A percentile compares a stretch with the other conserved stretches of the same genome.
Evolutionary conservation across 805 yeast genomes (phyloP).

Genomic region (Maudiozyma turicensis): DNA sequence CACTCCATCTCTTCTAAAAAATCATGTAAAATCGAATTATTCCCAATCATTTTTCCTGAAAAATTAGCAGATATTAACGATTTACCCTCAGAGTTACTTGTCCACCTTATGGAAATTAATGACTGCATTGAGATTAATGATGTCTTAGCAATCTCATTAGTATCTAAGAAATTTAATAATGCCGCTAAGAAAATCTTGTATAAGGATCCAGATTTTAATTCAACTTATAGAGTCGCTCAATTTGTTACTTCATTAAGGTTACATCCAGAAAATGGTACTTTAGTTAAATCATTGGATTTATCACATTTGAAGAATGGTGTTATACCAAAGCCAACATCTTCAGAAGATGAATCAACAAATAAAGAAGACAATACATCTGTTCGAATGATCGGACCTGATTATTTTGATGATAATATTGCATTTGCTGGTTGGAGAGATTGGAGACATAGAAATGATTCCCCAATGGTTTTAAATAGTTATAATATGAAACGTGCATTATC

Average conservation of each 20-base stretch:
- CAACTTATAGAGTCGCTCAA: constrained; percentile 75
- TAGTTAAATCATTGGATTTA: constrained; percentile 50
- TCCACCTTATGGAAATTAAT: constrained; percentile 10
- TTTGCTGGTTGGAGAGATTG: constrained; percentile 90
- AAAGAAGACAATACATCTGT: neutral
- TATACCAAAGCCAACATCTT: constrained; percentile 5
- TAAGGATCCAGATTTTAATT: constrained; percentile 42
- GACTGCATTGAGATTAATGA: neutral
- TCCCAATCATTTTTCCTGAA: constrained; percentile 3
- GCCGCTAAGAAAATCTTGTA: constrained; percentile 50
- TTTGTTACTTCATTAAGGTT: constrained; percentile 59
- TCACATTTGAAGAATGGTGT: constrained; percentile 38
- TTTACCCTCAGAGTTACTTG: constrained; percentile 29
- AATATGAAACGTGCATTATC: constrained; percentile 16
- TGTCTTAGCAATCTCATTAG: constrained; percentile 33
- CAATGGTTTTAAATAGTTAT: constrained; percentile 27
- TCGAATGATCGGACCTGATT: constrained; percentile 4
- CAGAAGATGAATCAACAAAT: neutral
- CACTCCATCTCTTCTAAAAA: too few species aligned
- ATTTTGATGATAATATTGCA: constrained; percentile 23
- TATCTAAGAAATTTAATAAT: constrained; percentile 40
- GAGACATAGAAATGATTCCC: constrained; percentile 60
- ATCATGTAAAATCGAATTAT: neutral
- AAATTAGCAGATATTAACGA: constrained; percentile 17
- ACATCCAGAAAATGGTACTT: constrained; percentile 44